A percentile compares a stretch with the other conserved stretches of the same genome.
Conservation (phyloP, 139 green algal genomes). For the Trebouxia sp. region DNA sequence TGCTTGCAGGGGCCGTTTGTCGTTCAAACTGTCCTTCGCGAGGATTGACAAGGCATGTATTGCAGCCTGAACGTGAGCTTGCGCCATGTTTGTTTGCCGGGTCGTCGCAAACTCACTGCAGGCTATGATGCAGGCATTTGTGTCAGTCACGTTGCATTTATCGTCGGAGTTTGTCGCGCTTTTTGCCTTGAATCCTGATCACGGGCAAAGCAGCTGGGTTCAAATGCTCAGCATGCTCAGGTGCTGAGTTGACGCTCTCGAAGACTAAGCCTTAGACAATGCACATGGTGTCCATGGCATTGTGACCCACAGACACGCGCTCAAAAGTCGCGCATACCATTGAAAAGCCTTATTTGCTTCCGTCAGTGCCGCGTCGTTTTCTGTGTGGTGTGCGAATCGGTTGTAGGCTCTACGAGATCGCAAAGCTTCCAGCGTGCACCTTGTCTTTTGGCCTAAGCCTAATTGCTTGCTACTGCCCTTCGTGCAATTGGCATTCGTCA, state of each 20-base stretch:
- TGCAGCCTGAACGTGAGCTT: neutral
- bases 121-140: neutral
- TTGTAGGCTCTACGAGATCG: no score
- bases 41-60: conserved; percentile 11
- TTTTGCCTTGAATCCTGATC: no score
- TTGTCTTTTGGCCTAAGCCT: no score
- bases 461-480: no score
- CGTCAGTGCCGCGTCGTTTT: no score
- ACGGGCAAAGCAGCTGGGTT: neutral
- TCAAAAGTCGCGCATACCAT: no score
- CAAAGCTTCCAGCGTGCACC: no score
- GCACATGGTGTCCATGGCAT: neutral
- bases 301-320: no score
- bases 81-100: neutral
- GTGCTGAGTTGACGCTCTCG: neutral
- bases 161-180: no score
- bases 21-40: neutral
- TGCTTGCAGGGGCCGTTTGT: neutral
- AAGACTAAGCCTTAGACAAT: neutral
- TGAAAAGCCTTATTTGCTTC: no score
- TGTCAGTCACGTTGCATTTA: neutral
- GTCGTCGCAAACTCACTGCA: neutral
- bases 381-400: no score
- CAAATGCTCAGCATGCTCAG: neutral
- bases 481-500: no score